Evolutionary conservation across 805 yeast species (phyloP).

Genomic region (Suhomyces kilbournensis): DNA sequence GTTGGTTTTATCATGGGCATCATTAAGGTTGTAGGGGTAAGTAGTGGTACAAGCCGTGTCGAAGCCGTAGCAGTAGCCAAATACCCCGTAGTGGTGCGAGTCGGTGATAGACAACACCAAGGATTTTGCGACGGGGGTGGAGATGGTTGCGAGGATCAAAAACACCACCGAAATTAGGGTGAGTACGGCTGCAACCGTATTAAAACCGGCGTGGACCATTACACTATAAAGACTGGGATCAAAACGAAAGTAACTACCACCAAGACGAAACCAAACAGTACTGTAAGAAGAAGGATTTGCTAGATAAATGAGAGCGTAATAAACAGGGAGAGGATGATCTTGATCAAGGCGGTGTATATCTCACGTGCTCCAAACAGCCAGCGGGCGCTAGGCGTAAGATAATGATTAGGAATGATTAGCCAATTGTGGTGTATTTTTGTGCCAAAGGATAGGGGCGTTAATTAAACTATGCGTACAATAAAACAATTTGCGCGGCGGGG

Average conservation of each 20-base stretch:
- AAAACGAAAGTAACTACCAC: too few species aligned
- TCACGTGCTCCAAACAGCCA: neutral
- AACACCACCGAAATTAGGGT: slow-evolving; percentile 58
- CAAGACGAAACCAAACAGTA: too few species aligned
- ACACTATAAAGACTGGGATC: neutral
- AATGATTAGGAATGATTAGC: neutral
- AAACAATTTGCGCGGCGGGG: neutral
- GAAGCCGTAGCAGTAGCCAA: slow-evolving; percentile 55
- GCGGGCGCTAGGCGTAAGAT: neutral
- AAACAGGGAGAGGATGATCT: neutral
- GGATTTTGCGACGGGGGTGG: slow-evolving; percentile 54
- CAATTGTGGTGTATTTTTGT: neutral
- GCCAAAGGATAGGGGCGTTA: neutral
- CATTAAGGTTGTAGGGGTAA: slow-evolving; percentile 44
- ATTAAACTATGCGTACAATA: neutral
- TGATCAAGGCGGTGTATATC: neutral
- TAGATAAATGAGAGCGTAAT: too few species aligned
- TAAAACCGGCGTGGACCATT: slow-evolving; percentile 25
- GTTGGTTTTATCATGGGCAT: slow-evolving; percentile 18
- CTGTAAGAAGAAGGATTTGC: too few species aligned
- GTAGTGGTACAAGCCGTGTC: slow-evolving; percentile 42
- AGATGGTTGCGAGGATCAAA: slow-evolving; percentile 56
- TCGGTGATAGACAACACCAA: slow-evolving; percentile 50
- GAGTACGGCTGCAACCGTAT: slow-evolving; percentile 40
- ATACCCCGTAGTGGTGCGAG: slow-evolving; percentile 53